Base-by-base conservation (phyloP, 495 filamentous ascomycete species). In the Podospora conica region DNA sequence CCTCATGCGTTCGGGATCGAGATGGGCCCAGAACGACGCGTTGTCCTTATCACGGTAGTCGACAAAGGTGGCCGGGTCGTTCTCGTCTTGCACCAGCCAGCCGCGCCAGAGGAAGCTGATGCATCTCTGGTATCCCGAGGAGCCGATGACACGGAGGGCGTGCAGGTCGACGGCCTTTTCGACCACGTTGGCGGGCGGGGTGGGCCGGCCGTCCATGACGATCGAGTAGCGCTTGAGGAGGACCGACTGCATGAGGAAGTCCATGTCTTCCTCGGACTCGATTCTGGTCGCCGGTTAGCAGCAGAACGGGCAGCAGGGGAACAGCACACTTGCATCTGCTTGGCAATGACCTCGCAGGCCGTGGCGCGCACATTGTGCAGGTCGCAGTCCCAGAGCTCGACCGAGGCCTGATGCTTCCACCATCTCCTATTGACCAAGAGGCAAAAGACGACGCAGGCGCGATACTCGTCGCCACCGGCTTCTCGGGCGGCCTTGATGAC, bases 291-390 rank as follows among this genome's bases (percentile, higher is more conserved):
- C 6, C 4, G 2, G 40, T 23, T 22, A 31, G 33, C 25, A 15
- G 11, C 55, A 57, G 25, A 3, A 57, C 23, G 7, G 55, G 23
- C 22, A 3, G 57, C 29, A 11, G n/a, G n/a, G 20, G 8, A 15
- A 28, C 3, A 20, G 20, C 31, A 56, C 55, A 72, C 75, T 61
- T 79, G 88, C 87, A 97, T 87, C 53, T 83, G 82, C 81, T 97
- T 98, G n/a, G 96, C 92, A 62, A 98, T 90, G 53, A 97, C 86
- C 76, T 98, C 95, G 74, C 91, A 95, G n/a, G 96, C 93, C 20
- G 84, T 77, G 9, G 91, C 92, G 21, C 94, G 84, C 23, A 90
- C 80, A 59, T 88, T 75, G 73, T 96, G 92, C 53, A 98, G 80
- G 59, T 91, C 90, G 3, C 93, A 87, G 75, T 98, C 93, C 89